Base-by-base conservation (phyloP, 164 flowering plant genomes). In the Berberis thunbergii region DNA sequence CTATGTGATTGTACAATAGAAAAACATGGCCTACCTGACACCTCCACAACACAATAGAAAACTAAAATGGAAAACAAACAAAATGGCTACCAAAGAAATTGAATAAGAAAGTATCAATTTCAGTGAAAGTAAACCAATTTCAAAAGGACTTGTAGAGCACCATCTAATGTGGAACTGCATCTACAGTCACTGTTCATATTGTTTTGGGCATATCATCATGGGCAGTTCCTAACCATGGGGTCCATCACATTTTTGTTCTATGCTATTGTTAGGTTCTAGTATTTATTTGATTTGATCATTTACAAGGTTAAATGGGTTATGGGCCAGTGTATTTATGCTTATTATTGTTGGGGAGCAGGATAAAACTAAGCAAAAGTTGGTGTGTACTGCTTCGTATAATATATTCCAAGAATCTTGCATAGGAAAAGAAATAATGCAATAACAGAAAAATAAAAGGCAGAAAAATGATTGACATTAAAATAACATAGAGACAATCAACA, bases 21-120 rank as follows among this genome's bases (percentile, higher is more conserved):
- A 68, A 73, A 70, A 77, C 54, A 74, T 81, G 85, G 81, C 81
- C 73, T 74, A 71, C 59, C 81, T 79, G 83, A 78, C 83, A 82
- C 71, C 73, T 0, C 78, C 81, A 72, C 74, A 72, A 74, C 75
- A 63, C 67, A 53, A 57, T 43, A 60, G 7, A 43, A 38, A 43
- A 55, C 55, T 38, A 46, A 7, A 55, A 52, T 26, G 43, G 12
- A 10, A n/a, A 43, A 52, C 58, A 59, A 67, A 43, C 26, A 45
- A 12, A 56, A 48, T 63, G 61, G 68, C n/a, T 60, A 45, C 60
- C 10, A 26, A 54, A 54, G 54, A 54, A 60, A 44, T 54, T 46
- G 38, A 65, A 62, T 56, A 38, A 38, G 26, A 49, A 49, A 70
- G 57, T 76, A 75, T 63, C 26, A 65, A 63, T 65, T 76, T 72